phyloP scores from a whole-genome alignment of 306 rosid species.

The Castanopsis chinensis region DNA sequence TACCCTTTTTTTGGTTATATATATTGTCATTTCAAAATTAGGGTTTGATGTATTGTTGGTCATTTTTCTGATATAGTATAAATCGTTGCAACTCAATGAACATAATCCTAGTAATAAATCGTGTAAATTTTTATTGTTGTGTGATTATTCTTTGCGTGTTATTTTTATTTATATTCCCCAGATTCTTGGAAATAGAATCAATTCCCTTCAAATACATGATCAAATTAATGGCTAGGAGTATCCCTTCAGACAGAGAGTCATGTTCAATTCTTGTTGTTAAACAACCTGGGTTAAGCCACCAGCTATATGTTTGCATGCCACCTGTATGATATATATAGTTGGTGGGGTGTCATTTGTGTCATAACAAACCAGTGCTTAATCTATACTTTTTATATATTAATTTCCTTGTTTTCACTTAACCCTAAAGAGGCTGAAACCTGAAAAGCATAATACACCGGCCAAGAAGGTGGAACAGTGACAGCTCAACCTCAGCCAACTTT shows the following conservation, averaged over 20 bases:
- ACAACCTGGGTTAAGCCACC: not conserved
- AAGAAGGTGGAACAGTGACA: constrained; percentile 44
- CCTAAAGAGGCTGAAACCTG: constrained; percentile 9
- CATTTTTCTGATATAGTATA: too few species aligned
- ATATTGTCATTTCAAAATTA: too few species aligned
- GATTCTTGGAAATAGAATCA: too few species aligned
- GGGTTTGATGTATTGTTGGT: too few species aligned
- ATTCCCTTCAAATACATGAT: too few species aligned
- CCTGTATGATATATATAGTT: not conserved
- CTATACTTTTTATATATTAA: not conserved
- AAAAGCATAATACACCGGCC: constrained; percentile 35
- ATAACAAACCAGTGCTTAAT: too few species aligned
- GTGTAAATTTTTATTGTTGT: too few species aligned
- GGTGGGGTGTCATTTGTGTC: not conserved
- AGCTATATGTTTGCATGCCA: not conserved
- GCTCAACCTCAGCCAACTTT: constrained; percentile 55
- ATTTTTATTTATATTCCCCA: too few species aligned
- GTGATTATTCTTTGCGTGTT: too few species aligned
- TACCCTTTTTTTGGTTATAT: too few species aligned
- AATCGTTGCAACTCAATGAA: too few species aligned
- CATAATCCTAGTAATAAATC: too few species aligned
- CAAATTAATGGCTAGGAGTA: not conserved
- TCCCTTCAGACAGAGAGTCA: not conserved
- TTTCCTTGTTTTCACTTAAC: not conserved
- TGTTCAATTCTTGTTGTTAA: not conserved